These are phyloP conservation scores for Cyathus striatus DNA, from an alignment of 768 basidiomycete species.

Conservation along the genomic window DNA sequence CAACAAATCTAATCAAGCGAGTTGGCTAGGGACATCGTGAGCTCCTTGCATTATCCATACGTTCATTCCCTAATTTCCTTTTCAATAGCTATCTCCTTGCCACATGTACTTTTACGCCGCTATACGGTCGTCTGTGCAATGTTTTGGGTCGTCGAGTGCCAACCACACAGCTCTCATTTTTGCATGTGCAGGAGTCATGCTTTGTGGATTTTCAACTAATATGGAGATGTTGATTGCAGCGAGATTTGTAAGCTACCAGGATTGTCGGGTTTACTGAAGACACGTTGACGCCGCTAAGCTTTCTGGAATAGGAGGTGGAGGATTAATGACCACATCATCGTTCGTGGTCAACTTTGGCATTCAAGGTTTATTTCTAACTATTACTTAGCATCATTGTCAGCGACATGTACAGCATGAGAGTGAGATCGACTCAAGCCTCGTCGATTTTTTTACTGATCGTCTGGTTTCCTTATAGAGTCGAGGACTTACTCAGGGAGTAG, in stretches of 20 bases:
- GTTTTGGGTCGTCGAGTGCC: conserved; percentile 67
- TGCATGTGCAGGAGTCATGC: conserved; percentile 55
- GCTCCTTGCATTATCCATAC: conserved; percentile 9
- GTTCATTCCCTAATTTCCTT: neutral
- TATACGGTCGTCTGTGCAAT: conserved; percentile 78
- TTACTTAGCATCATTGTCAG: conserved; percentile 70
- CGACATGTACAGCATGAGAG: conserved; percentile 77
- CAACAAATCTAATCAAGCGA: conserved; percentile 69
- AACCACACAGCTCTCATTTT: conserved; percentile 61
- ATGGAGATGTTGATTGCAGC: conserved; percentile 71
- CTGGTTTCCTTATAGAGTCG: conserved; percentile 39
- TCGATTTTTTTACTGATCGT: conserved; percentile 9
- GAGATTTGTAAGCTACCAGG: conserved; percentile 53
- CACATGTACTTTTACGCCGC: conserved; percentile 76
- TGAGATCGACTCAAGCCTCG: too few species aligned
- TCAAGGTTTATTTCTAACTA: too few species aligned
- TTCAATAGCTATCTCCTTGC: conserved; percentile 65
- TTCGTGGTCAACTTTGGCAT: conserved; percentile 25
- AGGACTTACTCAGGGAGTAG: conserved; percentile 67
- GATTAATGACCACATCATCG: conserved; percentile 66
- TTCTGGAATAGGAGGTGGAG: conserved; percentile 76
- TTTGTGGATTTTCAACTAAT: conserved; percentile 61
- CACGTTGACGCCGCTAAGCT: conserved; percentile 32
- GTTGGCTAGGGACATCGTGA: conserved; percentile 80
- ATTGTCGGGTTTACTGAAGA: neutral